These are phyloP conservation scores for Astragalus membranaceus DNA, from an alignment of 306 rosid species.

Conservation along the genomic window DNA sequence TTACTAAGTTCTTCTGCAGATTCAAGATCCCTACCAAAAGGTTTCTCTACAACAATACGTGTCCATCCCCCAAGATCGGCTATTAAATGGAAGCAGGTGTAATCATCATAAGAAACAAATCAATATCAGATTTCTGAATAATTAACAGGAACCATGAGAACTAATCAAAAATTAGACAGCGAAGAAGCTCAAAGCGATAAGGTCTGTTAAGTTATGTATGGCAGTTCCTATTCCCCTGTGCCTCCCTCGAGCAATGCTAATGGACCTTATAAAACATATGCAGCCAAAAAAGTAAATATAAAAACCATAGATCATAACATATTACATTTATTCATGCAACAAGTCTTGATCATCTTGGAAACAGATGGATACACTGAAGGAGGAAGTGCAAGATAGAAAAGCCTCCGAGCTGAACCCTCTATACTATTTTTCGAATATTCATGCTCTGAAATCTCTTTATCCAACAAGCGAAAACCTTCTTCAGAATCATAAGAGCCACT, in stretches of 20 bases:
- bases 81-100: conserved; percentile 22
- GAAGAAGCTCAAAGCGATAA: too few species aligned
- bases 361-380: conserved; percentile 97
- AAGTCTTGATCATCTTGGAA: conserved; percentile 76
- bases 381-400: conserved; percentile 97
- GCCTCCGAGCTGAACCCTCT: conserved; percentile 77
- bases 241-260: too few species aligned
- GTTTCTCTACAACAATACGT: conserved; percentile 95
- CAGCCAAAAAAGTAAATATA: background rate
- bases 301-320: conserved; percentile 25
- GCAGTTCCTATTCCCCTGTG: too few species aligned
- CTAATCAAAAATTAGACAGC: background rate
- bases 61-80: conserved; percentile 98
- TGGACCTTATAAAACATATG: background rate
- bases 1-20: conserved; percentile 86
- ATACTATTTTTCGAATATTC: conserved; percentile 46
- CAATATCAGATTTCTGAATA: background rate
- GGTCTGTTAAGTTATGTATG: too few species aligned
- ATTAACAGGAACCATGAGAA: background rate
- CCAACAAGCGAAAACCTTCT: conserved; percentile 73
- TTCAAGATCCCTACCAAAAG: conserved; percentile 85
- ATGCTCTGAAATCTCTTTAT: conserved; percentile 69
- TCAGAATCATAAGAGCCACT: conserved; percentile 81
- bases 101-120: conserved; percentile 15
- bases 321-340: conserved; percentile 84